phyloP scores from a whole-genome alignment of 257 asterid genomes.

The Plantago elongata region DNA sequence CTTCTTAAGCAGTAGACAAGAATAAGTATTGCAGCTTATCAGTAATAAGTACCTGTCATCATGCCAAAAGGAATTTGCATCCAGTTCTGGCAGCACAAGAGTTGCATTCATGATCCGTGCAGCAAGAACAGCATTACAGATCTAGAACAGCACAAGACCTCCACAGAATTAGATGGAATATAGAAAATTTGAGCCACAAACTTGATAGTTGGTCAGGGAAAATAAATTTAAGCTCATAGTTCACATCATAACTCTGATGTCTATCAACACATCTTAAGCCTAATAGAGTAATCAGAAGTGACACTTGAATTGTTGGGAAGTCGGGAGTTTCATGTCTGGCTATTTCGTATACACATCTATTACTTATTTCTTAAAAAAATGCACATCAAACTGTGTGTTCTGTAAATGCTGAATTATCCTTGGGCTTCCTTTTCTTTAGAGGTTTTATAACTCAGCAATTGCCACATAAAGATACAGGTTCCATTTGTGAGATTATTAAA shows the following conservation, averaged over 20 bases:
- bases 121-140: slow-evolving; percentile 97
- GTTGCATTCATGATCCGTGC: slow-evolving; percentile 98
- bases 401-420: background rate
- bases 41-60: slow-evolving; percentile 71
- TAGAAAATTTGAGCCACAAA: slow-evolving; percentile 19
- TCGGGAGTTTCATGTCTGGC: slow-evolving; percentile 9
- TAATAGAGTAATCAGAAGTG: slow-evolving; percentile 2
- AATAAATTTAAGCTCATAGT: background rate
- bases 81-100: slow-evolving; percentile 94
- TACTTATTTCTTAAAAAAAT: background rate
- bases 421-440: background rate
- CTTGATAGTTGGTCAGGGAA: background rate
- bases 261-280: slow-evolving; percentile 6
- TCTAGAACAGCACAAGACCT: slow-evolving; percentile 45
- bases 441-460: slow-evolving; percentile 2
- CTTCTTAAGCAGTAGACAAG: slow-evolving; percentile 9
- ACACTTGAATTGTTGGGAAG: slow-evolving; percentile 3
- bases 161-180: slow-evolving; percentile 22
- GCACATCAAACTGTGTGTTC: background rate
- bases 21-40: background rate
- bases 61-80: slow-evolving; percentile 96
- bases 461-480: background rate
- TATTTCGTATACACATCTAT: background rate
- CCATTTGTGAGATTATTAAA: background rate
- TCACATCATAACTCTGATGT: background rate